phyloP scores from a whole-genome alignment of 352 stramenopile genomes.

The Phytophthora crassamura region DNA sequence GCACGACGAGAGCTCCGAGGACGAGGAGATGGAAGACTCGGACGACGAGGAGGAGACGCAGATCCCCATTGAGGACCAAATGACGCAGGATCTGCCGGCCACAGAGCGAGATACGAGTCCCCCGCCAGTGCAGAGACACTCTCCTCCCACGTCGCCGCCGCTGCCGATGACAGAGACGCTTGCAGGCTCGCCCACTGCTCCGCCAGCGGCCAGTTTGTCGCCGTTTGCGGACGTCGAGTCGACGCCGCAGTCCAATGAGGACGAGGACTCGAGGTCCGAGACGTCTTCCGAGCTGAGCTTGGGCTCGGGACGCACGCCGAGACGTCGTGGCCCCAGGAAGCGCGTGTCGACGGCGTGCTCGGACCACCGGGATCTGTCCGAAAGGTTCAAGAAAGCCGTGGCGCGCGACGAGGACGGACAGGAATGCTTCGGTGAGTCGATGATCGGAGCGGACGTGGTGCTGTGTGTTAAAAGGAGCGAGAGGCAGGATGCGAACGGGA shows the following conservation, averaged over 20 bases:
- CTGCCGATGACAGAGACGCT: slow-evolving; percentile 28
- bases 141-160: slow-evolving; percentile 36
- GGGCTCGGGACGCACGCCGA: slow-evolving; percentile 35
- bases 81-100: slow-evolving; percentile 39
- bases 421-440: slow-evolving; percentile 56
- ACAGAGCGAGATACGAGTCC: slow-evolving; percentile 36
- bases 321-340: slow-evolving; percentile 37
- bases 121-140: slow-evolving; percentile 18
- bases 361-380: slow-evolving; percentile 71
- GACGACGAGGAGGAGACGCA: slow-evolving; percentile 47
- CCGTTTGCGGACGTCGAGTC: slow-evolving; percentile 55
- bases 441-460: slow-evolving; percentile 79
- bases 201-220: slow-evolving; percentile 37
- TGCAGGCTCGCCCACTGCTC: slow-evolving; percentile 12
- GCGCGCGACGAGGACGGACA: slow-evolving; percentile 24
- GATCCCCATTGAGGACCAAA: slow-evolving; percentile 39
- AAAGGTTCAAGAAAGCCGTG: slow-evolving; percentile 63
- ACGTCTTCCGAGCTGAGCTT: slow-evolving; percentile 67
- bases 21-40: slow-evolving; percentile 35
- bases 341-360: slow-evolving; percentile 55
- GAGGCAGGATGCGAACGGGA: slow-evolving; percentile 12
- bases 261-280: slow-evolving; percentile 84
- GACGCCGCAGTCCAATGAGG: slow-evolving; percentile 61
- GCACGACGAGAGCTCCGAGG: slow-evolving; percentile 25
- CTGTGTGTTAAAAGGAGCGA: slow-evolving; percentile 52